Evolutionary conservation across 768 basidiomycete genomes (phyloP).

Genomic region (Mycena kentingensis): DNA sequence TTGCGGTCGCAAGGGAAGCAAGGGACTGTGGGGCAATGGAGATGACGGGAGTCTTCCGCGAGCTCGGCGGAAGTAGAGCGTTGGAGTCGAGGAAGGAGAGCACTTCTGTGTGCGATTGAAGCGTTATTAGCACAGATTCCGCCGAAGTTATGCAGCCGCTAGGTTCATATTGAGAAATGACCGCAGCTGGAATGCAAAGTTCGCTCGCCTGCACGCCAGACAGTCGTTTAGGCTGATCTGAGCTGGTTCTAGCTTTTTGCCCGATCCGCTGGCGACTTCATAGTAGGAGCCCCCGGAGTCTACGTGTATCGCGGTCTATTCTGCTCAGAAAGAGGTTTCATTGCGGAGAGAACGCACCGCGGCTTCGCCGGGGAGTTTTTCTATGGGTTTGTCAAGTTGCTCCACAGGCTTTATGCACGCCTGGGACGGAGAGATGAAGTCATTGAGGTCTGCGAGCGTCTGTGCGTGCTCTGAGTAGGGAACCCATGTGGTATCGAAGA

Average conservation of each 20-base stretch:
- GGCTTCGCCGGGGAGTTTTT: slow-evolving; percentile 38
- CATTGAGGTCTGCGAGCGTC: slow-evolving; percentile 94
- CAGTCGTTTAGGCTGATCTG: slow-evolving; percentile 98
- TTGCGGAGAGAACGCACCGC: slow-evolving; percentile 29
- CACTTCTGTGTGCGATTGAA: slow-evolving; percentile 94
- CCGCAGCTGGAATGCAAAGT: background rate
- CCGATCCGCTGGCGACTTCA: slow-evolving; percentile 53
- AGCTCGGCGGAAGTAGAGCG: slow-evolving; percentile 35
- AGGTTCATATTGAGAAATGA: slow-evolving; percentile 2
- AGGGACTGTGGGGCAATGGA: slow-evolving; percentile 91
- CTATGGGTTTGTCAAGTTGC: slow-evolving; percentile 37
- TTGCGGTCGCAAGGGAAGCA: slow-evolving; percentile 73
- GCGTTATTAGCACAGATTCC: slow-evolving; percentile 93
- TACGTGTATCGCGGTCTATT: slow-evolving; percentile 88
- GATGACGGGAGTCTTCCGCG: slow-evolving; percentile 63
- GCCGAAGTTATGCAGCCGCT: slow-evolving; percentile 99
- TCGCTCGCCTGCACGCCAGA: slow-evolving; percentile 88
- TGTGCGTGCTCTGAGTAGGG: slow-evolving; percentile 31
- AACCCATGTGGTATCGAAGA: background rate
- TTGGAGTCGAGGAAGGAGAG: slow-evolving; percentile 73
- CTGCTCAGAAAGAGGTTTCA: slow-evolving; percentile 4
- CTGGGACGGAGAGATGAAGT: slow-evolving; percentile 95
- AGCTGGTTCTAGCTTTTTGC: slow-evolving; percentile 82
- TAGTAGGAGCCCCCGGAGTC: slow-evolving; percentile 87
- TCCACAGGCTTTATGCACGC: slow-evolving; percentile 95